Base-by-base conservation (phyloP, 2,329 filamentous ascomycete genomes). In the Ceratocystis lukuohia region DNA sequence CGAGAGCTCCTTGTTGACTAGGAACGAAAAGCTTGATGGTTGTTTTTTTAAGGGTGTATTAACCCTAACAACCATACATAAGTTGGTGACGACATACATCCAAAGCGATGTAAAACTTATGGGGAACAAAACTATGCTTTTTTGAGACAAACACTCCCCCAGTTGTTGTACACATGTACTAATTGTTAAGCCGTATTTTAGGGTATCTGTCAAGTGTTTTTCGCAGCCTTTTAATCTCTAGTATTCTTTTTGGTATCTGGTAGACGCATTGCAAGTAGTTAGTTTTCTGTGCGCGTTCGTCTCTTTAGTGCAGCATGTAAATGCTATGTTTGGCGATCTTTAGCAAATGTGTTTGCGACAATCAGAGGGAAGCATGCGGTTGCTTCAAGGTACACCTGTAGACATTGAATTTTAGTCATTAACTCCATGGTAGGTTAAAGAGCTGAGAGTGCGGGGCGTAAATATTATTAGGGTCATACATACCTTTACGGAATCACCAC, bases 401-500 rank as follows among this genome's bases (percentile, higher is more conserved):
- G 20, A 37, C 10, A 17, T 8, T 67, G 37, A 17, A 28, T 50
- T n/a, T 41, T 50, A 68, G 61, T 61, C 12, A 46, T 22, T 28
- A 44, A 28, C 30, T 44, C 22, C 22, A 15, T 15, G 20, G n/a
- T 45, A 5, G 28, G 12, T 65, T 33, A 7, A 46, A 25, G 20
- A n/a, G 22, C 65, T 15, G 10, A 65, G 33, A 50, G 20, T 20
- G 15, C 15, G 41, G 20, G 28, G 45, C 20, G n/a, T 28, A 25
- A 5, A 12, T 22, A 44, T 53, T 22, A 15, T 20, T 25, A 28
- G 20, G 28, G 22, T 28, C 15, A 44, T 22, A 73, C 79, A 71
- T 74, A 91, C 89, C 85, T 97, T 99, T 66, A 97, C 92, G 71
- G 86, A 88, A 69, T 94, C 88, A 1, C 88, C 94, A 64, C 87